phyloP scores from a whole-genome alignment of 1,284 basidiomycete species.

The Ceratobasidium sp. region DNA sequence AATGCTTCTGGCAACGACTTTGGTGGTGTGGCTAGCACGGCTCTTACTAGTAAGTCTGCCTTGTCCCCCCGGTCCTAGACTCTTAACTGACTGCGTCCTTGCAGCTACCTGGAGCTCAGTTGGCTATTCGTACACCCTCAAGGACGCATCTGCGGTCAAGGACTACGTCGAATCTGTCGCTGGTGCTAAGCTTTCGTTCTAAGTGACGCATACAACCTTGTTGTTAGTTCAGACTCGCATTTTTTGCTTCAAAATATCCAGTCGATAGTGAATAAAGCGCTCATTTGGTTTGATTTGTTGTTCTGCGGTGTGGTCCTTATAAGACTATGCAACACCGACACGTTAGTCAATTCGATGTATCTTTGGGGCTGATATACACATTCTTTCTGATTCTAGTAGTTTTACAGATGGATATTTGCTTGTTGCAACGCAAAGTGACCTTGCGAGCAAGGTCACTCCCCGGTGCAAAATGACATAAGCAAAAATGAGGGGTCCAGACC shows the following conservation, averaged over 20 bases:
- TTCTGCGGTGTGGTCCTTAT: too few relatives aligned
- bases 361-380: too few relatives aligned
- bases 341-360: too few relatives aligned
- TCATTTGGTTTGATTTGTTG: not conserved
- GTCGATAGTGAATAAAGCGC: not conserved
- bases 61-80: too few relatives aligned
- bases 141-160: not conserved
- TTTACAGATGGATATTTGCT: too few relatives aligned
- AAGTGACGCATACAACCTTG: not conserved
- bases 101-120: conserved; percentile 18
- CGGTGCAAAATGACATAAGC: too few relatives aligned
- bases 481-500: too few relatives aligned
- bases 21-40: conserved; percentile 9
- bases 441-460: too few relatives aligned
- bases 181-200: conserved; percentile 5
- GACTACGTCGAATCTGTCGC: not conserved
- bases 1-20: too few relatives aligned
- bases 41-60: conserved; percentile 13
- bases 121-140: conserved; percentile 21
- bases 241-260: not conserved
- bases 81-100: not conserved
- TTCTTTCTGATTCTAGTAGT: too few relatives aligned
- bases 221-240: not conserved
- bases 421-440: too few relatives aligned
- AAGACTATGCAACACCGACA: too few relatives aligned